Percentiles rank a stretch among this genome's conserved stretches.
phyloP scores from a whole-genome alignment of 352 stramenopile genomes.

The Phytophthora foliorum region DNA sequence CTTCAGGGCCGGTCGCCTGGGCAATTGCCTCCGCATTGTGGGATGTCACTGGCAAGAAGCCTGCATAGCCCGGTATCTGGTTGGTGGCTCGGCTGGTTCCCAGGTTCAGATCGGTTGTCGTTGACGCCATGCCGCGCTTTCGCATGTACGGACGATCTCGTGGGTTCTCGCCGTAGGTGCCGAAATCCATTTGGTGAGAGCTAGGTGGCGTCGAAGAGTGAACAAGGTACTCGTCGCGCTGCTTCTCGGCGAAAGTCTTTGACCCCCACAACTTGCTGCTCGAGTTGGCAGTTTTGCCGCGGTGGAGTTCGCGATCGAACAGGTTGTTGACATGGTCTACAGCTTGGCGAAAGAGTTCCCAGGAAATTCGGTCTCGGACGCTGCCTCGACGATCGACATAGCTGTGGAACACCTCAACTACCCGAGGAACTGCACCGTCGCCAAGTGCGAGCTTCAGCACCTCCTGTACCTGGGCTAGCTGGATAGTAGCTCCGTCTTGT shows the following conservation, averaged over 20 bases:
- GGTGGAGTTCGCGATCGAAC: constrained; percentile 51
- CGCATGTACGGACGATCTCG: constrained; percentile 76
- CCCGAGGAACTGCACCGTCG: constrained; percentile 33
- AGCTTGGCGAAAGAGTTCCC: constrained; percentile 53
- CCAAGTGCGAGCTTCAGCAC: constrained; percentile 59
- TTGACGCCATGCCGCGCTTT: constrained; percentile 83
- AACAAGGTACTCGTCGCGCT: constrained; percentile 47
- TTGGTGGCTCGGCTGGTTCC: constrained; percentile 80
- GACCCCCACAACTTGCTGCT: constrained; percentile 21
- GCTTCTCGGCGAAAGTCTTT: constrained; percentile 32
- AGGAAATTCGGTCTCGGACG: constrained; percentile 57
- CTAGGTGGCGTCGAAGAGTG: constrained; percentile 70
- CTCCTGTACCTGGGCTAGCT: constrained; percentile 54
- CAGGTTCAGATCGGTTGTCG: constrained; percentile 73
- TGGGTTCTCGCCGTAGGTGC: constrained; percentile 71
- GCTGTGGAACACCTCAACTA: constrained; percentile 57
- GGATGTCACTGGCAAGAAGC: constrained; percentile 68
- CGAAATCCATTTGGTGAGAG: constrained; percentile 79
- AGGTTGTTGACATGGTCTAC: constrained; percentile 51
- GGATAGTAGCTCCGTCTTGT: constrained; percentile 45
- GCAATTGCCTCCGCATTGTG: constrained; percentile 69
- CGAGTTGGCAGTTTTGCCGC: constrained; percentile 24
- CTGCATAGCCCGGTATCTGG: constrained; percentile 84
- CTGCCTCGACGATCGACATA: constrained; percentile 54
- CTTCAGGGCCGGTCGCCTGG: constrained; percentile 60